Evolutionary conservation across 805 yeast species (phyloP), one percentile per base, ranked within the genome.

Genomic region (Wickerhamomyces silvicola): DNA sequence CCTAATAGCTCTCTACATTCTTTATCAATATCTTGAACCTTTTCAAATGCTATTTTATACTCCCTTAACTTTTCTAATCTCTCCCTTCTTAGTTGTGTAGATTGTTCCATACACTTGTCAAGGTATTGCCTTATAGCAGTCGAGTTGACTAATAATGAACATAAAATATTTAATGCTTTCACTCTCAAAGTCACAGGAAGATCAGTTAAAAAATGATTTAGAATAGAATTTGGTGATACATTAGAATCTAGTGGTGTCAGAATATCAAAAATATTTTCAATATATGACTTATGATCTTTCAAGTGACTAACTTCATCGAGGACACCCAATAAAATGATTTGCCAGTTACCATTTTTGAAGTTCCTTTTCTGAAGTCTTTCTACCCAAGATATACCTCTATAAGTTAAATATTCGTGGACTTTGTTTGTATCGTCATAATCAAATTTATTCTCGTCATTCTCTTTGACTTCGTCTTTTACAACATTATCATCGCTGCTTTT

Each of bases 261-360:
- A 2, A 54, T 47, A 22, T 65, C 66, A 33, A 72, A 72, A 2
- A 80, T 69, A 20, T 68, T 63, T 6, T 56, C 59, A 29, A 81
- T 75, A 14, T 66, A 64, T 1, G 61, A 58, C 17, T 61, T 50
- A 58, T 72, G 81, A 10, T 68, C 69, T 1, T 77, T 74, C 24
- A 77, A 65, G 41, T 76, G 67, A 28, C 75, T 75, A 11, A 75
- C 74, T 30, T 67, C 62, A 14, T 76, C 73, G 25, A 88, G 64
- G 3, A 87, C 64, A 20, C 95, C 95, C 30, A 87, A 54, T 26
- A 88, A 55, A 26, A 81, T 71, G 24, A 81, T 68, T 45, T 85
- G 80, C 96, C 97, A 90, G 33, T 75, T 76, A 4, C 95, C 94
- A 46, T 85, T 87, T 45, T 70, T 75, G 54, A 83, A 92, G 41